Evolutionary conservation across 192 early-diverging fungal genomes (phyloP), one percentile per base, ranked within the genome.

Genomic region (Coemansia erecta): DNA sequence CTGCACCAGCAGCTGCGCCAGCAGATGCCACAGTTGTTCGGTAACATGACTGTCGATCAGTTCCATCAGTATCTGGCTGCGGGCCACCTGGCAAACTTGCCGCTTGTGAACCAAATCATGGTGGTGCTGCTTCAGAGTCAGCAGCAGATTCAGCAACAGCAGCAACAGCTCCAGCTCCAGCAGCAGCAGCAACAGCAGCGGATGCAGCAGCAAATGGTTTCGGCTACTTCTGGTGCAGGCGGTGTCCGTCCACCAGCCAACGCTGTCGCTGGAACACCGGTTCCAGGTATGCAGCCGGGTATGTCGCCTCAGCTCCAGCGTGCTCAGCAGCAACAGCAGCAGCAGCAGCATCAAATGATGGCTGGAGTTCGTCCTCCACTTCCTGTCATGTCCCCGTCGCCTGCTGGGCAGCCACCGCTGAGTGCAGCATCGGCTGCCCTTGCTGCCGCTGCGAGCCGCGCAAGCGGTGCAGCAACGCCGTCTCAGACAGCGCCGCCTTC

Each of bases 11-110:
- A 70, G 37, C 52, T 66, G 1, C 62, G 63, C 33, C 12, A 56
- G 46, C 67, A 70, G 39, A 1, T 47, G 15, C 63, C 68, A 22
- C 64, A 66, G 23, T 18, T 56, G 28, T 75, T 69, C 54, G 66
- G 65, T 35, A 26, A 37, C n/a, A 33, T 75, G 19, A 23, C 60
- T 8, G 22, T 63, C 1, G 68, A 67, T 12, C 52, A 62, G 23
- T 77, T 77, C 41, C 26, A 33, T 13, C 73, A 71, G 60, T 21
- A 47, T 21, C 61, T 77, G 31, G 8, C 26, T 8, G 31, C 39
- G 2, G 73, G 73, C 0, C 53, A 70, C 24, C 41, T 77, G 26
- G 64, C 48, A 5, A 49, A 43, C 43, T 44, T 57, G 35, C 64
- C 61, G 0, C 8, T 43, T 0, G 68, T 77, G 6, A 70, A 77